A percentile compares a stretch with the other conserved stretches of the same genome.
Conservation (phyloP, 140 eudicot genomes). For the Oenanthe javanica region DNA sequence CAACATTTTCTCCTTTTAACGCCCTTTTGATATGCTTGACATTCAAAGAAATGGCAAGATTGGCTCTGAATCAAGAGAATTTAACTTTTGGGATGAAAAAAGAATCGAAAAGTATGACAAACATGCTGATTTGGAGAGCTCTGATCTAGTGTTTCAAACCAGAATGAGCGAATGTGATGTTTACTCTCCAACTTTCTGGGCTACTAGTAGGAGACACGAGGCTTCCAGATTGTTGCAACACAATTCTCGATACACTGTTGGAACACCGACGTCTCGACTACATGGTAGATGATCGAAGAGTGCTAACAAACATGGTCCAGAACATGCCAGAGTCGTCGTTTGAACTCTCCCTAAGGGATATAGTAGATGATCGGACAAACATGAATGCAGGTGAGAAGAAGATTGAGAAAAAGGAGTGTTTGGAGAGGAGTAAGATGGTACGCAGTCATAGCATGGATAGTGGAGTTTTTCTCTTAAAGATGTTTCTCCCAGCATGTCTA, state of each 20-base stretch:
- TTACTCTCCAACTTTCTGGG: conserved; percentile 20
- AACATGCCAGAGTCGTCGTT: conserved; percentile 41
- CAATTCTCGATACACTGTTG: background rate
- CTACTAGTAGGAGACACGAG: conserved; percentile 10
- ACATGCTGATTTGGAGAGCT: background rate
- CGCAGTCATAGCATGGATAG: conserved; percentile 59
- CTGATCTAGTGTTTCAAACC: background rate
- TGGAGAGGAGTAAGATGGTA: conserved; percentile 14
- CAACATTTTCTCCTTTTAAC: background rate
- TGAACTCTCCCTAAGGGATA: conserved; percentile 52
- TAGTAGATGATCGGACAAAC: conserved; percentile 31
- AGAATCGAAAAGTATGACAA: background rate
- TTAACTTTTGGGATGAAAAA: conserved; percentile 19
- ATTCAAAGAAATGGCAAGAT: background rate
- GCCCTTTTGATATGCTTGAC: background rate
- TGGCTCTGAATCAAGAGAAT: conserved; percentile 6
- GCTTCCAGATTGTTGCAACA: conserved; percentile 6
- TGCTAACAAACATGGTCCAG: conserved; percentile 26
- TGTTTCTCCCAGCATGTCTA: conserved; percentile 37
- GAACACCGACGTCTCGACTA: conserved; percentile 15
- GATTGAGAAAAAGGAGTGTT: conserved; percentile 1
- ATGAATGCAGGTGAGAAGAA: background rate
- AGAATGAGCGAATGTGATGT: background rate
- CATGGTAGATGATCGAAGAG: conserved; percentile 21
- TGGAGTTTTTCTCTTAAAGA: conserved; percentile 49